Evolutionary conservation across 2,329 filamentous ascomycete species (phyloP).

Genomic region (Penicillium carneum): DNA sequence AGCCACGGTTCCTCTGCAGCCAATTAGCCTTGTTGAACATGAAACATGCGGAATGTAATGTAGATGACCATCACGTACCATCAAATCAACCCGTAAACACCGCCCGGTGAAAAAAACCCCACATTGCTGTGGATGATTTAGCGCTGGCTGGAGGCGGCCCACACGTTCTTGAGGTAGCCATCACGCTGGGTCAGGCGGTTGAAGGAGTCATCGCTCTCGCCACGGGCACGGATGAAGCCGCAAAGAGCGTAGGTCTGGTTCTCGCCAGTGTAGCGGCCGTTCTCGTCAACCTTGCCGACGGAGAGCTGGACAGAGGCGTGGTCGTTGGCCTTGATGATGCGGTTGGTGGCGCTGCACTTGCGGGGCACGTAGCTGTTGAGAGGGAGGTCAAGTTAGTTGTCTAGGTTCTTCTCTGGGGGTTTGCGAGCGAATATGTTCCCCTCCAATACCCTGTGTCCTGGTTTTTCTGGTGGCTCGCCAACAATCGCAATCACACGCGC

Average conservation of each 20-base stretch:
- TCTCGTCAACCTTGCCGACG: constrained; percentile 98
- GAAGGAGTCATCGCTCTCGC: constrained; percentile 94
- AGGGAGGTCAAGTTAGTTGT: constrained; percentile 23
- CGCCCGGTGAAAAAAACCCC: constrained; percentile 38
- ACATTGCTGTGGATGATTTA: constrained; percentile 44
- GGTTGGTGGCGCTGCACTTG: constrained; percentile 98
- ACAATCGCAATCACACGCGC: constrained; percentile 16
- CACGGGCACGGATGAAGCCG: constrained; percentile 96
- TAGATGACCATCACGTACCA: constrained; percentile 30
- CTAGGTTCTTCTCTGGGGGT: constrained; percentile 12
- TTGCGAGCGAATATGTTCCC: constrained; percentile 15
- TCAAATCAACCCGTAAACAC: constrained; percentile 42
- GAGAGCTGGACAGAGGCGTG: constrained; percentile 98
- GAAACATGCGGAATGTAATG: not conserved
- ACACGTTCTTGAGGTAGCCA: constrained; percentile 95
- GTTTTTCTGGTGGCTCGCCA: constrained; percentile 16
- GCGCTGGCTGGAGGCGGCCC: constrained; percentile 73
- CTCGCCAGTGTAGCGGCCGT: constrained; percentile 94
- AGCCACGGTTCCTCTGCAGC: constrained; percentile 36
- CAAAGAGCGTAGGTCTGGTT: constrained; percentile 97
- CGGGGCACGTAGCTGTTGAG: constrained; percentile 85
- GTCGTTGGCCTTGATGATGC: constrained; percentile 99
- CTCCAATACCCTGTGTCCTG: constrained; percentile 19
- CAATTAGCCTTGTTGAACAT: constrained; percentile 5
- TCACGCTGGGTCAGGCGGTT: constrained; percentile 96